Evolutionary conservation across 2,329 filamentous ascomycete genomes (phyloP).

Genomic region (Alternaria arbusti): DNA sequence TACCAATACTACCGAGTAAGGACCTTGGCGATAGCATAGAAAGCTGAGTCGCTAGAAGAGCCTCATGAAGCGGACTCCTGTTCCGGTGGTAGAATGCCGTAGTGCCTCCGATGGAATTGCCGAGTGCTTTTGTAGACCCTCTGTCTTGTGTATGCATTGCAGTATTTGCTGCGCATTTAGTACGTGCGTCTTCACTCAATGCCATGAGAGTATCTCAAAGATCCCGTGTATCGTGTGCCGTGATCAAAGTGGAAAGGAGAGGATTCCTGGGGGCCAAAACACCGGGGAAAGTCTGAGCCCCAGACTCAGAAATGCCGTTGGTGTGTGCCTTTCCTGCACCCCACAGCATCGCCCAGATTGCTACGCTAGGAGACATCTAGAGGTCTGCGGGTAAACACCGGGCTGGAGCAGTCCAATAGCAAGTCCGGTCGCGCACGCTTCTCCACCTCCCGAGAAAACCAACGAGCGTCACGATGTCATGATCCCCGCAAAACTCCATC

Average conservation of each 20-base stretch:
- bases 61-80: background rate
- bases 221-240: background rate
- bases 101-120: background rate
- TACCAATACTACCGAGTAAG: constrained; percentile 3
- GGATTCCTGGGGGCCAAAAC: background rate
- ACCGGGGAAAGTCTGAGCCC: background rate
- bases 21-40: background rate
- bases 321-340: constrained; percentile 6
- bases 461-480: constrained; percentile 10
- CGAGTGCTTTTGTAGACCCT: background rate
- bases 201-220: background rate
- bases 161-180: background rate
- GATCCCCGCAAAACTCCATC: constrained; percentile 7
- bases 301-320: background rate
- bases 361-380: constrained; percentile 4
- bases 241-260: background rate
- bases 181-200: background rate
- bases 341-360: constrained; percentile 1
- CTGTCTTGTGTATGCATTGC: background rate
- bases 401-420: background rate
- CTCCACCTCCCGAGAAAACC: constrained; percentile 4
- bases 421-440: background rate
- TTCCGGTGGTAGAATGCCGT: background rate
- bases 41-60: constrained; percentile 1
- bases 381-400: constrained; percentile 3